Base-by-base conservation (phyloP, 2,329 filamentous ascomycete genomes). In the Cladophialophora chaetospira region DNA sequence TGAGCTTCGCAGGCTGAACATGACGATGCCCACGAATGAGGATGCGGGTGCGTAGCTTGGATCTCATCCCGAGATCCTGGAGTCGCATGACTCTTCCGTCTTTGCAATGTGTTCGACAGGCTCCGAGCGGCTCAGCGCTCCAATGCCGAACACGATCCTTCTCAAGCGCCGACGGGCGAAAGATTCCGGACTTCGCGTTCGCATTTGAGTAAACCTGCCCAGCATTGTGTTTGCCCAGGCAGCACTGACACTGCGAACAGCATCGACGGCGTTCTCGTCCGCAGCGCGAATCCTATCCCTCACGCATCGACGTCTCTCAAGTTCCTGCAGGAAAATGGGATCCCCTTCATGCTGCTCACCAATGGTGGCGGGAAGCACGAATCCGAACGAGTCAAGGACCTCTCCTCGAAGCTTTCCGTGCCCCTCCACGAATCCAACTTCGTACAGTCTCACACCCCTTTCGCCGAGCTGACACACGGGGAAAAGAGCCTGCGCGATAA, bases 251-350 rank as follows among this genome's bases (percentile, higher is more conserved):
- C 26, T 29, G 36, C 31, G 10, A 9, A 42, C 63, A 88, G 84
- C 72, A 96, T 99, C 70, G 94, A 99, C 72, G 94, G 94, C 54
- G 94, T 99, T n/a, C 83, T 99, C 17, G 81, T 97, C 28, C 90
- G 92, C 68, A 88, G 88, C 58, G 84, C 88, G 3, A 83, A 86
- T 61, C 86, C 89, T 2, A 86, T 97, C 44, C 88, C 90, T 1
- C 88, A 89, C 28, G 93, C 94, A 1, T 78, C 84, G 1, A 81
- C 89, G 67, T 82, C 91, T 11, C 81, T 99, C 17, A 76, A 79
- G 26, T 87, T 85, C 67, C 85, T 97, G 17, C 85, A 91, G 65
- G 75, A 81, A 44, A 81, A 91, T 68, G 79, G 83, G 44, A 90
- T 97, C 43, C 92, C 92, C 10, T 97, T 96, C 75, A 93, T 99